Base-by-base conservation (phyloP, 768 basidiomycete genomes). In the Mycena vitilis region DNA sequence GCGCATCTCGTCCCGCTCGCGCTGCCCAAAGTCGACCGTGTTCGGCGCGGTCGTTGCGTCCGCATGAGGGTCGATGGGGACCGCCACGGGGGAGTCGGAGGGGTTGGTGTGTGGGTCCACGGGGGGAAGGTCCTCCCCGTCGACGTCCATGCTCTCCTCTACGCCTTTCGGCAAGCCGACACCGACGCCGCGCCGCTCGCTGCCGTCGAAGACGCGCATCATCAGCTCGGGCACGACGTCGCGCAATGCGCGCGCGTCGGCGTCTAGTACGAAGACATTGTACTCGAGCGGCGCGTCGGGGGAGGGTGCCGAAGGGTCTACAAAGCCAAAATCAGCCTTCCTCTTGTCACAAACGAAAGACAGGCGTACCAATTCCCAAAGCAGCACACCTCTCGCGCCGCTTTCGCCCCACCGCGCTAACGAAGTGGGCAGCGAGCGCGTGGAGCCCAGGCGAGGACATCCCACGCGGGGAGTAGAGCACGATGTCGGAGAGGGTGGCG, bases 1-100 rank as follows among this genome's bases (percentile, higher is more conserved):
- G 15, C 92, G 83, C 94, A 96, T 96, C 82, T 96, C 95, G 68
- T 94, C 93, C 78, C 88, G 88, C 81, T 97, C 95, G 40, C 94
- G 85, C 74, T 89, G 86, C 16, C 93, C 89, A 78, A 96, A 95
- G 76, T 94, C 88, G 75, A 95, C 86, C 37, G 91, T 92, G 75
- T 92, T 92, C 5, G 82, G 81, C 16, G 40, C 74, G 72, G 42
- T 66, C 51, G n/a, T 71, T 54, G 42, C 65, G 45, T 56, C 40
- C 40, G 40, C 58, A 30, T 58, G 37, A 16, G 70, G 60, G 38
- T 20, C 25, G 49, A 69, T 23, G 16, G 72, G 67, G 34, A 56
- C 51, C 30, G 63, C 68, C 16, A 57, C 55, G 42, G 60, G 66
- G 7, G 52, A 62, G 56, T 66, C 55, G 38, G 34, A n/a, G 15